phyloP scores from a whole-genome alignment of 164 flowering plant genomes.

The Chimonanthus praecox region DNA sequence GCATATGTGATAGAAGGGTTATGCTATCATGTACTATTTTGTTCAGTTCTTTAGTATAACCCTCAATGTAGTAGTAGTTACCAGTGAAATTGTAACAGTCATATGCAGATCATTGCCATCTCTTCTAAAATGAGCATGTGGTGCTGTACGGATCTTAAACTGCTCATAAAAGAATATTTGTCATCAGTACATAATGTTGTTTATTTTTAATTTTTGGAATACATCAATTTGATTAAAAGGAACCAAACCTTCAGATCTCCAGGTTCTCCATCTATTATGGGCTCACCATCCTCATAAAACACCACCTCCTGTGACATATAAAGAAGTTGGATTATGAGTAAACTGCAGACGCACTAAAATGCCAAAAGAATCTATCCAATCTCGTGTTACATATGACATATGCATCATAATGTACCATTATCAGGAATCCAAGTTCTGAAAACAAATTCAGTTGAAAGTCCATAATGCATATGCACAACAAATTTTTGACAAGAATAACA shows the following conservation, averaged over 20 bases:
- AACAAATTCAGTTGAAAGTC: too few species aligned
- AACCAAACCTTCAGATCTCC: constrained; percentile 84
- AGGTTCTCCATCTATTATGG: constrained; percentile 88
- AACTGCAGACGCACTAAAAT: neutral
- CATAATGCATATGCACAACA: too few species aligned
- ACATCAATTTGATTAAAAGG: neutral
- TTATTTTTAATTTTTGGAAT: neutral
- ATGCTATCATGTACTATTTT: too few species aligned
- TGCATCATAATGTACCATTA: too few species aligned
- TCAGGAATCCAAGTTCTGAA: too few species aligned
- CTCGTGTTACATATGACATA: neutral
- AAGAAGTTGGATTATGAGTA: neutral
- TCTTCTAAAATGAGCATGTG: constrained; percentile 83
- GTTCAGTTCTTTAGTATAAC: too few species aligned
- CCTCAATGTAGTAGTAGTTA: constrained; percentile 19
- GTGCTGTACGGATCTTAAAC: constrained; percentile 89
- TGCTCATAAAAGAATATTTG: constrained; percentile 24
- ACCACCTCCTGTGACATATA: constrained; percentile 62
- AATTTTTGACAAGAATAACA: too few species aligned
- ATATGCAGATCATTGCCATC: constrained; percentile 92
- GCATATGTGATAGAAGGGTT: neutral
- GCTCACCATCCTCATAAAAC: constrained; percentile 97
- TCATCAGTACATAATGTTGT: neutral
- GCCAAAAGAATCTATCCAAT: neutral
- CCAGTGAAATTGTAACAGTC: constrained; percentile 88